These are phyloP conservation scores for Oryza officinalis DNA, from an alignment of 176 grass and related monocot genomes.

Conservation along the genomic window DNA sequence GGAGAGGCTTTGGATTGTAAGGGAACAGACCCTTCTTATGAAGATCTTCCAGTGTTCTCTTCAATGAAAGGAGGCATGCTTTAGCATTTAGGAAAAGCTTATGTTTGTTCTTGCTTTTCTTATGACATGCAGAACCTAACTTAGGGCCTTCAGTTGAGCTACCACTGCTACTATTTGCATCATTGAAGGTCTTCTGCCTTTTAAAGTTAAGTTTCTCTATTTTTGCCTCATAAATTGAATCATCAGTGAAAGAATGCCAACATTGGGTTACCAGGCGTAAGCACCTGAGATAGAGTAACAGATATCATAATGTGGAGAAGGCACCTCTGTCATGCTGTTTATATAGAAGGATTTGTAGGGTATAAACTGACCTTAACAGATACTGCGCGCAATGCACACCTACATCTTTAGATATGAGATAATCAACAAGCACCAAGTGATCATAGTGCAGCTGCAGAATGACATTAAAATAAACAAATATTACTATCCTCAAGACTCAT, in stretches of 20 bases:
- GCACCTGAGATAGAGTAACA: constrained; percentile 51
- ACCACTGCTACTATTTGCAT: constrained; percentile 30
- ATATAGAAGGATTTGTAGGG: constrained; percentile 18
- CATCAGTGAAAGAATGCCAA: constrained; percentile 71
- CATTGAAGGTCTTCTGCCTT: constrained; percentile 57
- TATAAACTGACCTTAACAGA: constrained; percentile 71
- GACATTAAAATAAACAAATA: constrained; percentile 34
- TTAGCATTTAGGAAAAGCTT: constrained; percentile 59
- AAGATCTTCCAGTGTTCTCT: constrained; percentile 73
- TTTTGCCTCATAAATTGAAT: constrained; percentile 51
- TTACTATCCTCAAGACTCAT: not conserved
- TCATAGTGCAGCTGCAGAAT: constrained; percentile 89
- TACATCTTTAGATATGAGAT: constrained; percentile 89
- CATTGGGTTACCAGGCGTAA: constrained; percentile 64
- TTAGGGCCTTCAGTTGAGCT: constrained; percentile 29
- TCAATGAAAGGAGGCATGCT: constrained; percentile 82
- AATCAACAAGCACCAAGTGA: constrained; percentile 93
- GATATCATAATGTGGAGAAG: constrained; percentile 10
- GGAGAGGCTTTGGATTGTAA: constrained; percentile 83
- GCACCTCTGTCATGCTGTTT: not conserved
- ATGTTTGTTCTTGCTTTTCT: constrained; percentile 16
- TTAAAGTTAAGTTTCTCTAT: constrained; percentile 45
- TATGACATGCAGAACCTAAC: constrained; percentile 16
- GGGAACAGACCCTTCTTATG: constrained; percentile 81
- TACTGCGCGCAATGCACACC: constrained; percentile 79